These are phyloP conservation scores for Cercospora zeina DNA, from an alignment of 2,329 filamentous ascomycete species.

Conservation along the genomic window DNA sequence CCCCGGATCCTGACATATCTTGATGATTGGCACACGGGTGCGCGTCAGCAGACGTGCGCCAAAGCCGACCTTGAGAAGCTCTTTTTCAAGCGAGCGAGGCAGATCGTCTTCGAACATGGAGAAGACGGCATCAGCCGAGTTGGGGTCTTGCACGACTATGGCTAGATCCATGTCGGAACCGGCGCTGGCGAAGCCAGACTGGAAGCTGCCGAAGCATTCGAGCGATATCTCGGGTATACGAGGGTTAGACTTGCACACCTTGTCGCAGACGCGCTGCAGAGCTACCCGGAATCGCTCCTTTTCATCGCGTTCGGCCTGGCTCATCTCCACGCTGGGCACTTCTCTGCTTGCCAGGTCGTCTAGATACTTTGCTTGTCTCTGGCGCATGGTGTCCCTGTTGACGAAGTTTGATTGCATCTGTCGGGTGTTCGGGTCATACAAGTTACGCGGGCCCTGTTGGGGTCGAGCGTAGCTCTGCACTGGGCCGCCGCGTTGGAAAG, in stretches of 20 bases:
- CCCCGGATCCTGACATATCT: conserved; percentile 73
- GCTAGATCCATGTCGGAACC: conserved; percentile 90
- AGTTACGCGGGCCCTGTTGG: conserved; percentile 26
- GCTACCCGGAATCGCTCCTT: conserved; percentile 69
- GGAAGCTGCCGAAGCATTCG: conserved; percentile 77
- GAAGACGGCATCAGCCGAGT: conserved; percentile 32
- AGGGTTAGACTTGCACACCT: conserved; percentile 55
- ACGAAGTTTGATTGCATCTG: conserved; percentile 18
- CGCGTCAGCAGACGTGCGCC: conserved; percentile 75
- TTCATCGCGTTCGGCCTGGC: conserved; percentile 60
- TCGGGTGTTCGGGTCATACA: conserved; percentile 35
- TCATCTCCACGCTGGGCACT: conserved; percentile 63
- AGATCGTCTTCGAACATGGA: conserved; percentile 57
- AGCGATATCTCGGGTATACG: conserved; percentile 58
- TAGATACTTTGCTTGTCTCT: conserved; percentile 46
- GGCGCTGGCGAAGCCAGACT: conserved; percentile 81
- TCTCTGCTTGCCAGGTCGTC: conserved; percentile 49
- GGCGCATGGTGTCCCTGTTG: conserved; percentile 24
- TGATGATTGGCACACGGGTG: conserved; percentile 83
- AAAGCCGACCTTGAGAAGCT: conserved; percentile 68
- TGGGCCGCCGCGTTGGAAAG: conserved; percentile 35
- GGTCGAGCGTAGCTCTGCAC: conserved; percentile 26
- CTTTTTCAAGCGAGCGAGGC: conserved; percentile 73
- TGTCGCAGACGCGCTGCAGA: conserved; percentile 65
- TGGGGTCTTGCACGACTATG: conserved; percentile 59